Evolutionary conservation across 2,329 filamentous ascomycete species (phyloP).

Genomic region (Diaporthe amygdali): DNA sequence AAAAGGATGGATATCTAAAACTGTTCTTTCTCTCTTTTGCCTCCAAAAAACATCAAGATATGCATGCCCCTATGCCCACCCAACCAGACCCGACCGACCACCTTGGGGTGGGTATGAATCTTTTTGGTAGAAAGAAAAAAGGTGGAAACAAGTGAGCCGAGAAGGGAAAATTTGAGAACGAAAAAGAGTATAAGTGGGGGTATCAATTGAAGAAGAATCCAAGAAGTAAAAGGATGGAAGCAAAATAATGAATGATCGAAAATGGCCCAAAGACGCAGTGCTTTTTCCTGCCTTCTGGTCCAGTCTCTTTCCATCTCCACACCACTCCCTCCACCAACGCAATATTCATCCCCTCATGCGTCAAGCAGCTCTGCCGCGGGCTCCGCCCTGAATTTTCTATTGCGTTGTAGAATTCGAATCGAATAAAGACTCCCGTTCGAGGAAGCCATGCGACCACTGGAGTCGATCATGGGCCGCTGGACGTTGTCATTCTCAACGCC

Average conservation of each 20-base stretch:
- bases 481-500: neutral
- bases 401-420: neutral
- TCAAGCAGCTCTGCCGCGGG: neutral
- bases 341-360: neutral
- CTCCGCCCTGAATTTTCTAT: neutral
- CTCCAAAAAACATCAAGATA: neutral
- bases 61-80: neutral
- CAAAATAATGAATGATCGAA: neutral
- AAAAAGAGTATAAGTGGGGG: conserved; percentile 7
- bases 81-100: conserved; percentile 11
- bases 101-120: conserved; percentile 17
- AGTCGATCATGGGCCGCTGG: neutral
- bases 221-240: neutral
- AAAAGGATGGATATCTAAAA: neutral
- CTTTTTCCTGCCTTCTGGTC: neutral
- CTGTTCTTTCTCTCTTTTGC: neutral
- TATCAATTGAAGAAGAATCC: conserved; percentile 17
- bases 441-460: neutral
- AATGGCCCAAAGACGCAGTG: neutral
- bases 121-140: neutral
- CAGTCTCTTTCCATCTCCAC: neutral
- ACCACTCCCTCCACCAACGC: neutral
- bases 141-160: neutral
- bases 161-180: neutral
- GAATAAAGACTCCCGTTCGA: neutral